A percentile compares a stretch with the other conserved stretches of the same genome.
Conservation (phyloP, 352 stramenopile genomes). For the Pythium aristosporum region DNA sequence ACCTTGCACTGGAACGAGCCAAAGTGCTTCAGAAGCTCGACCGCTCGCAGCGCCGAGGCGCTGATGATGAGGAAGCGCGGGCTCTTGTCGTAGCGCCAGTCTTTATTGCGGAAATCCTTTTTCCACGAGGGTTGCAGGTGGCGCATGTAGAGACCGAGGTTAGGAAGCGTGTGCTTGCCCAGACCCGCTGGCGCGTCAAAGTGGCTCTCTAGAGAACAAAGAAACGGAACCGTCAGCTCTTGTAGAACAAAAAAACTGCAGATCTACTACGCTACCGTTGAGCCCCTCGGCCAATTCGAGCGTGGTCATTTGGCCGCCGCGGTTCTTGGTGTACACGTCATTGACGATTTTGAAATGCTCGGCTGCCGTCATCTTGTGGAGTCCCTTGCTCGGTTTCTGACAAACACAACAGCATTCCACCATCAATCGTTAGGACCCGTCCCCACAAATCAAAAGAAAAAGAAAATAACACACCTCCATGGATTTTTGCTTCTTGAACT, state of each 20-base stretch:
- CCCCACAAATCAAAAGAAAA: background rate
- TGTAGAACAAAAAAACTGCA: background rate
- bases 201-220: conserved; percentile 48
- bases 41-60: conserved; percentile 88
- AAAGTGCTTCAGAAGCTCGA: conserved; percentile 92
- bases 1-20: conserved; percentile 87
- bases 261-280: conserved; percentile 40
- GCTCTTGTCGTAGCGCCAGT: conserved; percentile 85
- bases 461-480: background rate
- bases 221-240: background rate
- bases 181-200: conserved; percentile 60
- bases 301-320: conserved; percentile 74
- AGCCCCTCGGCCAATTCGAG: conserved; percentile 81
- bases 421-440: background rate
- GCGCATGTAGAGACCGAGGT: conserved; percentile 73
- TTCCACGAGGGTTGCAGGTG: conserved; percentile 73
- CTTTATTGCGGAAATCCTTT: conserved; percentile 70
- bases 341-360: conserved; percentile 87
- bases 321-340: conserved; percentile 72
- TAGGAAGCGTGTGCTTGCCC: conserved; percentile 79
- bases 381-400: conserved; percentile 51
- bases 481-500: conserved; percentile 59
- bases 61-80: conserved; percentile 91
- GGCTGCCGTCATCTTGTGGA: conserved; percentile 73
- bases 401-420: background rate